A percentile compares a stretch with the other conserved stretches of the same genome.
These are phyloP conservation scores for Falciphora oryzae DNA, from an alignment of 2,329 filamentous ascomycete species.

Conservation along the genomic window DNA sequence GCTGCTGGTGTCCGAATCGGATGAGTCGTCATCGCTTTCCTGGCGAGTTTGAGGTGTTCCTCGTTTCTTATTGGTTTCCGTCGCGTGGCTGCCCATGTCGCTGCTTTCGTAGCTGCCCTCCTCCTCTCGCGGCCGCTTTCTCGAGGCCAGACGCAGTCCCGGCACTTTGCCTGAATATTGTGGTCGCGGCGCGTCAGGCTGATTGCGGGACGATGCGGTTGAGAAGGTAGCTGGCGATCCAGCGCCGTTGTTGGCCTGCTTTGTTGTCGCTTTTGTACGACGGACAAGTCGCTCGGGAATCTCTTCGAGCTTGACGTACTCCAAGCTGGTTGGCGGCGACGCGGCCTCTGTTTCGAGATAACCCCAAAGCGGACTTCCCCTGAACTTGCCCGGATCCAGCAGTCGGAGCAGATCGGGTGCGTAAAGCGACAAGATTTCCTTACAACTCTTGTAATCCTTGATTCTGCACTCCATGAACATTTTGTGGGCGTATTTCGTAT, in stretches of 20 bases:
- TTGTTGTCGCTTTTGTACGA: slow-evolving; percentile 11
- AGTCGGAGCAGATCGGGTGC: slow-evolving; percentile 31
- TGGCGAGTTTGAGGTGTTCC: background rate
- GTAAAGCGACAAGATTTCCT: slow-evolving; percentile 40
- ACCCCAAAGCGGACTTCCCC: slow-evolving; percentile 23
- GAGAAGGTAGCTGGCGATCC: background rate
- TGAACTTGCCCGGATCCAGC: slow-evolving; percentile 29
- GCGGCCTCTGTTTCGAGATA: slow-evolving; percentile 29
- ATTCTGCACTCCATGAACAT: slow-evolving; percentile 37
- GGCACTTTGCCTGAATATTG: slow-evolving; percentile 37
- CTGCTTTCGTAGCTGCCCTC: slow-evolving; percentile 32
- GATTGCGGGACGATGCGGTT: background rate
- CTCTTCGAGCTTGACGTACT: slow-evolving; percentile 19
- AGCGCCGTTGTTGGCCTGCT: background rate
- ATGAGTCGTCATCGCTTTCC: background rate
- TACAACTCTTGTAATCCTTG: slow-evolving; percentile 26
- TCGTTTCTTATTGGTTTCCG: background rate
- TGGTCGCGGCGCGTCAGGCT: background rate
- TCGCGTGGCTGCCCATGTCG: slow-evolving; percentile 22
- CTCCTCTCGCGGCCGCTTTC: slow-evolving; percentile 38
- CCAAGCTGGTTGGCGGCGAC: slow-evolving; percentile 22
- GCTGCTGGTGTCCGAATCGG: slow-evolving; percentile 10
- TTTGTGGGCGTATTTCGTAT: slow-evolving; percentile 25
- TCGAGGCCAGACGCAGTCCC: slow-evolving; percentile 35
- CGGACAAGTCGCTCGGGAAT: slow-evolving; percentile 21